Conservation (phyloP, 2,329 filamentous ascomycete species). For the Alternaria sp. region DNA sequence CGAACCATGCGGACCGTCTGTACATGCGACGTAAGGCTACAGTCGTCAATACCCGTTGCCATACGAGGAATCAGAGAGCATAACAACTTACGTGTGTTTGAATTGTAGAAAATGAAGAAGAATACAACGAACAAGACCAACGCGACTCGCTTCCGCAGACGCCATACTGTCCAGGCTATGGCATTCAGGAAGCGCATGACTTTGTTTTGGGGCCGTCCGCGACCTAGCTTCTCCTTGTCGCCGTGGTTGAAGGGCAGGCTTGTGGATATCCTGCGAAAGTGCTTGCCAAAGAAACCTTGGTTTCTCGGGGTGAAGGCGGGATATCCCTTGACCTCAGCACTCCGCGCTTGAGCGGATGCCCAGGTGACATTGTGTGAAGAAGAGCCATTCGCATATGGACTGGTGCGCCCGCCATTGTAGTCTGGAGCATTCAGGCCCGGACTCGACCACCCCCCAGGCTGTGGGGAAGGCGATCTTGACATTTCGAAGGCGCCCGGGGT, state of each 20-base stretch:
- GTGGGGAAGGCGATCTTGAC: conserved; percentile 88
- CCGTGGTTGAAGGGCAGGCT: conserved; percentile 75
- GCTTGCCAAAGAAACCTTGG: conserved; percentile 85
- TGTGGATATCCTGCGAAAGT: conserved; percentile 81
- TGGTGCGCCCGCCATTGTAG: conserved; percentile 70
- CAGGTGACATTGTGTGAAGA: conserved; percentile 70
- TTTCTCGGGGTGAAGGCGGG: conserved; percentile 82
- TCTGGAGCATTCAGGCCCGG: conserved; percentile 75
- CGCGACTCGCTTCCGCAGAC: conserved; percentile 69
- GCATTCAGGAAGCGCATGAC: conserved; percentile 46
- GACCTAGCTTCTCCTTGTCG: conserved; percentile 79
- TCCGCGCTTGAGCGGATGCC: conserved; percentile 83
- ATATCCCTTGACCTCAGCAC: conserved; percentile 75
- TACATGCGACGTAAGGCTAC: conserved; percentile 68
- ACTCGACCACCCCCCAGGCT: conserved; percentile 87
- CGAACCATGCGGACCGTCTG: conserved; percentile 75
- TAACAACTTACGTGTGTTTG: conserved; percentile 72
- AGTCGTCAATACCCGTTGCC: conserved; percentile 17
- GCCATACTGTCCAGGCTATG: conserved; percentile 65
- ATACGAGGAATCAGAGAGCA: not conserved
- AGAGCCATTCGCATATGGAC: conserved; percentile 64
- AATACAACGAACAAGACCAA: conserved; percentile 68
- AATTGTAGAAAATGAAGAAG: conserved; percentile 70
- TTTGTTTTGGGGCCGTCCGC: conserved; percentile 58
- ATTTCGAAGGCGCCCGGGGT: conserved; percentile 60